These are phyloP conservation scores for Talaromyces ruber DNA, from an alignment of 495 filamentous ascomycete genomes.

Conservation along the genomic window DNA sequence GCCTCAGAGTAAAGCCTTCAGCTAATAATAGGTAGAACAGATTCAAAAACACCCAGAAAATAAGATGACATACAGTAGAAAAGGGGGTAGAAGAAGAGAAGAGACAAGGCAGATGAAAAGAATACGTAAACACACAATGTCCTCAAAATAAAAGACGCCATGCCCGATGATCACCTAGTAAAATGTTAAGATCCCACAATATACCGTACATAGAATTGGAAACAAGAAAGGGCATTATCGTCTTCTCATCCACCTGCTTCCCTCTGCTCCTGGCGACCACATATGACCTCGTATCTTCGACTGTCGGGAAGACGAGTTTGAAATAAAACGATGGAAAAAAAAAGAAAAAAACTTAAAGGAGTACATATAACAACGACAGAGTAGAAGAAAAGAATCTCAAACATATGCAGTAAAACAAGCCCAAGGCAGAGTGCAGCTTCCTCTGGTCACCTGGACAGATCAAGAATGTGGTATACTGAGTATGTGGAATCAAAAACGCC, in stretches of 20 bases:
- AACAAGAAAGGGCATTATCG: not conserved
- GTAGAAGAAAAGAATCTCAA: not conserved
- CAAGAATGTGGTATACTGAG: not conserved
- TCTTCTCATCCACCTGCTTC: not conserved
- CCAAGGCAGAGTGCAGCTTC: not conserved
- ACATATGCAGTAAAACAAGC: not conserved
- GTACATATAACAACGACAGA: not conserved
- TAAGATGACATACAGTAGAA: not conserved
- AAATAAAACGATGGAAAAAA: not conserved
- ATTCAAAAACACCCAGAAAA: not conserved
- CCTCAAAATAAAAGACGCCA: not conserved
- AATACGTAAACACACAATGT: not conserved
- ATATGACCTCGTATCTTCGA: not conserved
- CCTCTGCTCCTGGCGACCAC: not conserved
- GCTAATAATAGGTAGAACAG: not conserved
- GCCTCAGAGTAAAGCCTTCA: not conserved
- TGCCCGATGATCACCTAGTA: not conserved
- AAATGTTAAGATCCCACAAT: conserved; percentile 1
- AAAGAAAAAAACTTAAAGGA: not conserved
- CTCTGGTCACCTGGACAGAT: not conserved
- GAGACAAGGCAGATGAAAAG: not conserved
- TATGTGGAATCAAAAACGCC: not conserved
- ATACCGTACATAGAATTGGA: not conserved
- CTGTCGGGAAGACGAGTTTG: not conserved
- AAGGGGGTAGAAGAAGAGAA: not conserved